Percentiles rank a stretch among this genome's conserved stretches.
Conservation (phyloP, 2,329 filamentous ascomycete genomes). For the Neofusicoccum umdonicola region DNA sequence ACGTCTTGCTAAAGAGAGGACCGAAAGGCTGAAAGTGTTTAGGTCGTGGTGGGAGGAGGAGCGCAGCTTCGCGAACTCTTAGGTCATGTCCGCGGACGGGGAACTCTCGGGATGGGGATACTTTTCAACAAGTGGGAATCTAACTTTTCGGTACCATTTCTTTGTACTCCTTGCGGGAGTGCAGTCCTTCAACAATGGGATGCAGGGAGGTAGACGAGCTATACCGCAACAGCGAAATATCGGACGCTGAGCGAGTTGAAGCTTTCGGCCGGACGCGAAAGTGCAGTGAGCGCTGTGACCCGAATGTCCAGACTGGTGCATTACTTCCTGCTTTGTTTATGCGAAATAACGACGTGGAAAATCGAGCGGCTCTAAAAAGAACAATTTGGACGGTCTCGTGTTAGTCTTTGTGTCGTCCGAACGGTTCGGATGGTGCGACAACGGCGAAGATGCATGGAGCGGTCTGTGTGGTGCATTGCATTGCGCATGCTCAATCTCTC, state of each 20-base stretch:
- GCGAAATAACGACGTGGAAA: too few species aligned
- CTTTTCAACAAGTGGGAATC: background rate
- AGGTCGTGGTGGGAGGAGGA: constrained; percentile 20
- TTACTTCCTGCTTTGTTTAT: background rate
- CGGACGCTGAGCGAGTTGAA: too few species aligned
- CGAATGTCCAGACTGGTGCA: background rate
- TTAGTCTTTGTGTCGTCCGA: background rate
- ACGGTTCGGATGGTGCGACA: background rate
- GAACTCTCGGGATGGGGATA: background rate
- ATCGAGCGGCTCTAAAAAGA: too few species aligned
- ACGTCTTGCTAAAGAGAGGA: constrained; percentile 9
- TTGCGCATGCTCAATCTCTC: background rate
- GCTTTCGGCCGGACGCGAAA: too few species aligned
- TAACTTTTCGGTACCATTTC: background rate
- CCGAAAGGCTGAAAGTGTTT: constrained; percentile 16
- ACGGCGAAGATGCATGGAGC: background rate
- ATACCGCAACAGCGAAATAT: too few species aligned
- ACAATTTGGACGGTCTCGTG: background rate
- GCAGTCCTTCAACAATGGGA: background rate
- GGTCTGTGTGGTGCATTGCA: background rate
- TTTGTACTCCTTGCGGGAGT: background rate
- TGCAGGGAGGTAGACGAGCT: background rate
- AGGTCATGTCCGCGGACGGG: background rate
- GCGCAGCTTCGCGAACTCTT: background rate
- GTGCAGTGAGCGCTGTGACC: background rate